Evolutionary conservation across 805 yeast genomes (phyloP), one percentile per base, ranked within the genome.

Genomic region (Allodekkera sacchari): DNA sequence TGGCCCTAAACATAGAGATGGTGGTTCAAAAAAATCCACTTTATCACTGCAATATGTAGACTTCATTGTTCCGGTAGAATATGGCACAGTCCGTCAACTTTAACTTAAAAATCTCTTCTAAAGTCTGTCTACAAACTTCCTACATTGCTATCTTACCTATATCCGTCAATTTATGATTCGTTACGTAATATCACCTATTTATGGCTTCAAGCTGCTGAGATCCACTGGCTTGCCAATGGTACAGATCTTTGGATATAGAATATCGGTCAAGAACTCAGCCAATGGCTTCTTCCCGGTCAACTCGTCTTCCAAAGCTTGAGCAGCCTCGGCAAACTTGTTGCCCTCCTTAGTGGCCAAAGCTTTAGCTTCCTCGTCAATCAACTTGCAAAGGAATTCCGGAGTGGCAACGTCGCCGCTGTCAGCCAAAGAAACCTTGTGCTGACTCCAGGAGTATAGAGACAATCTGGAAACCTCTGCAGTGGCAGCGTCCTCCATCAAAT

Each of bases 401-500:
- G 83, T 76, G 22, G 81, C 66, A 18, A 48, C 59, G 33, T 63
- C 67, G 30, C 77, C 77, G 17, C 75, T 65, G 47, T 78, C 83
- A 34, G 73, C 66, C 38, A 71, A 52, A 34, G 52, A 59, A 27
- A 74, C 80, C 27, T 74, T 72, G 53, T 82, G 88, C 37, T 75
- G 78, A 32, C 77, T 82, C 94, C 94, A 82, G 53, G 83, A 85
- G 68, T 77, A 77, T 44, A 82, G 64, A 59, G 81, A 89, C 39
- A 85, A 70, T 62, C 92, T 71, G 22, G 88, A 77, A 24, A 82
- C 94, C 59, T 82, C 94, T 25, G 92, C 89, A 31, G 94, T 82
- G 21, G 92, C 92, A 18, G 94, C 94, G 57, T 82, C 94, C 59
- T 82, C 94, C 94, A 82, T 82, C 57, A 82, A 65, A 55, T 75